A percentile compares a stretch with the other conserved stretches of the same genome.
Evolutionary conservation across 352 stramenopile species (phyloP).

Genomic region (Globisporangium spinosum): DNA sequence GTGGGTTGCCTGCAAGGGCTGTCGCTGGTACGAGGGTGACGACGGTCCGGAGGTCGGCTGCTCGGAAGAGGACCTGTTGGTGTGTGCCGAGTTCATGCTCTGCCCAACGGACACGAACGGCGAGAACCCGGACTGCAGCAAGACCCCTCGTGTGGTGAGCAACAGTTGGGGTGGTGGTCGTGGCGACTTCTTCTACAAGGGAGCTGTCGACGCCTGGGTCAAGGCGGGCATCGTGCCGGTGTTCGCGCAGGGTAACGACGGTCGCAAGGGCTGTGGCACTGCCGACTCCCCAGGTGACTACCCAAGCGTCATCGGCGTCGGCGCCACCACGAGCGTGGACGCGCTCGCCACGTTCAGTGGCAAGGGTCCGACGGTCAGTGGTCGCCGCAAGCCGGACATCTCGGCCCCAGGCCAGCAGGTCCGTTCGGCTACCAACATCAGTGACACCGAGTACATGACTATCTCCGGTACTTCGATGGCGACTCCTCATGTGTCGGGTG

Average conservation of each 20-base stretch:
- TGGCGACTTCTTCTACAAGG: conserved; percentile 16
- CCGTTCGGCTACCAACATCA: not conserved
- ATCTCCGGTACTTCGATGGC: conserved; percentile 18
- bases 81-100: not conserved
- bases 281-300: conserved; percentile 25
- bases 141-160: not conserved
- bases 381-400: conserved; percentile 25
- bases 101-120: conserved; percentile 24
- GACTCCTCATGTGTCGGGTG: conserved; percentile 24
- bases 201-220: conserved; percentile 19
- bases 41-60: conserved; percentile 12
- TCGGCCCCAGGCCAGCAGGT: conserved; percentile 23
- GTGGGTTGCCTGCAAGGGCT: conserved; percentile 22
- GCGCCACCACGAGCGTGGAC: conserved; percentile 19
- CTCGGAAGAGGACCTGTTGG: conserved; percentile 9
- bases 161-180: conserved; percentile 16
- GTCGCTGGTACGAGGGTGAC: conserved; percentile 11
- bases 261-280: conserved; percentile 11
- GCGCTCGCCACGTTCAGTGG: conserved; percentile 14
- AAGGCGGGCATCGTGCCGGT: conserved; percentile 24
- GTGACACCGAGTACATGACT: not conserved
- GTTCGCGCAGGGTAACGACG: conserved; percentile 21
- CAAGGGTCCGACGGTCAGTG: conserved; percentile 16
- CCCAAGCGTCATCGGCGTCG: conserved; percentile 25
- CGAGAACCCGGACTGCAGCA: conserved; percentile 19